Evolutionary conservation across 495 filamentous ascomycete genomes (phyloP).

Genomic region (Poronia punctata): DNA sequence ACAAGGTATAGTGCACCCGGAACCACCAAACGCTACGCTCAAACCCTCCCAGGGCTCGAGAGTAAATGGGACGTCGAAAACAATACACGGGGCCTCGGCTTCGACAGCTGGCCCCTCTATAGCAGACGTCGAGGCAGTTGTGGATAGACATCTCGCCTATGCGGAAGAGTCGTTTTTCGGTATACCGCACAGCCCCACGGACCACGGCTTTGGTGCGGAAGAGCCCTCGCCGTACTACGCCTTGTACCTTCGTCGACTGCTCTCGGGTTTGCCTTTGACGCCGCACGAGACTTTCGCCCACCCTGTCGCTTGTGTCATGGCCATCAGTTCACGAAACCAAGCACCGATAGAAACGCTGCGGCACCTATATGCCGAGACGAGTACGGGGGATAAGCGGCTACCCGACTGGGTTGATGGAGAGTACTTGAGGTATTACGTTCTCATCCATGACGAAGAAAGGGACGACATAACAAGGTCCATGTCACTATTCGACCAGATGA

Average conservation of each 20-base stretch:
- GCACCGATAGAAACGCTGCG: slow-evolving; percentile 77
- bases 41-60: slow-evolving; percentile 22
- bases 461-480: slow-evolving; percentile 88
- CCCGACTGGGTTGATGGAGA: slow-evolving; percentile 82
- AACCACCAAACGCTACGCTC: slow-evolving; percentile 26
- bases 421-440: slow-evolving; percentile 88
- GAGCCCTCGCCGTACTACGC: slow-evolving; percentile 61
- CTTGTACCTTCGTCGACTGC: slow-evolving; percentile 71
- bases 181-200: slow-evolving; percentile 31
- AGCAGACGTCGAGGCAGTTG: slow-evolving; percentile 42
- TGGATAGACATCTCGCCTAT: slow-evolving; percentile 45
- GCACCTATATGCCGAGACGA: slow-evolving; percentile 71
- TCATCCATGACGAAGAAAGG: slow-evolving; percentile 93
- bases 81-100: slow-evolving; percentile 9
- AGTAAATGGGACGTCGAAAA: slow-evolving; percentile 19
- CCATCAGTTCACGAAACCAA: slow-evolving; percentile 80
- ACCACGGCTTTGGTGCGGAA: slow-evolving; percentile 30
- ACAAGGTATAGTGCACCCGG: slow-evolving; percentile 52
- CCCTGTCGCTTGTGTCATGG: slow-evolving; percentile 91
- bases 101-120: slow-evolving; percentile 15
- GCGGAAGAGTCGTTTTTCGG: slow-evolving; percentile 43
- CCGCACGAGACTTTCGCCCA: slow-evolving; percentile 92
- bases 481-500: slow-evolving; percentile 92
- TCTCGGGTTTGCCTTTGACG: slow-evolving; percentile 67
- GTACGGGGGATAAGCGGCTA: slow-evolving; percentile 54